Base-by-base conservation (phyloP, 2,329 filamentous ascomycete species). In the Emergomyces pasteurianus region DNA sequence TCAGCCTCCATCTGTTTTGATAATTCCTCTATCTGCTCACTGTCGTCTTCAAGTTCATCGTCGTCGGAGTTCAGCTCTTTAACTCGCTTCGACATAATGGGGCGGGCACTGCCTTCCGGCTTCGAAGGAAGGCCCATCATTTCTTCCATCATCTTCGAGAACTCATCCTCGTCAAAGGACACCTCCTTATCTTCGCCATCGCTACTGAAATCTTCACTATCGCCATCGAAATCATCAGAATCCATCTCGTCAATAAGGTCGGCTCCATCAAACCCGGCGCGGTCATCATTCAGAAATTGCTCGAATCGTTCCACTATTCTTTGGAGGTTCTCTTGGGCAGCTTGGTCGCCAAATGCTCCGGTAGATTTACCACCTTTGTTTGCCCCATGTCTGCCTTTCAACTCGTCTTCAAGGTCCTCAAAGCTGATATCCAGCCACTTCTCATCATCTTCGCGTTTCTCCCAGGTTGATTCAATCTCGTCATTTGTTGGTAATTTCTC, bases 291-390 rank as follows among this genome's bases (percentile, higher is more conserved):
- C 53, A 99, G 75, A 67, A 99, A 97, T 14, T 88, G 80, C 69
- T 96, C 91, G 69, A 99, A 97, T n/a, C 90, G 84, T 54, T 89
- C 87, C 0, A 99, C 94, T 71, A 97, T 96, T 69, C 92, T 92
- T 59, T 88, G 86, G 26, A 99, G 78, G 70, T 96, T 78, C 65
- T 76, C 74, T 59, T 79, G 72, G 1, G 76, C 71, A 8, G 69
- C 71, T 46, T 75, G 74, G 52, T 77, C 75, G n/a, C 78, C 78
- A 66, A 80, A 80, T 9, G 67, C 69, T 0, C 73, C 74, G 14
- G 55, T 16, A 14, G 59, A 56, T 31, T 67, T 65, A 14, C 59
- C 57, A 7, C 54, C 56, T 26, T 56, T 64, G 3, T 65, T 67
- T 14, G 58, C 64, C 52, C 69, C 63, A 0, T 82, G 81, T 36